Percentiles rank a stretch among this genome's conserved stretches.
Conservation (phyloP, 2,329 filamentous ascomycete genomes). For the Hypomyces perniciosus region DNA sequence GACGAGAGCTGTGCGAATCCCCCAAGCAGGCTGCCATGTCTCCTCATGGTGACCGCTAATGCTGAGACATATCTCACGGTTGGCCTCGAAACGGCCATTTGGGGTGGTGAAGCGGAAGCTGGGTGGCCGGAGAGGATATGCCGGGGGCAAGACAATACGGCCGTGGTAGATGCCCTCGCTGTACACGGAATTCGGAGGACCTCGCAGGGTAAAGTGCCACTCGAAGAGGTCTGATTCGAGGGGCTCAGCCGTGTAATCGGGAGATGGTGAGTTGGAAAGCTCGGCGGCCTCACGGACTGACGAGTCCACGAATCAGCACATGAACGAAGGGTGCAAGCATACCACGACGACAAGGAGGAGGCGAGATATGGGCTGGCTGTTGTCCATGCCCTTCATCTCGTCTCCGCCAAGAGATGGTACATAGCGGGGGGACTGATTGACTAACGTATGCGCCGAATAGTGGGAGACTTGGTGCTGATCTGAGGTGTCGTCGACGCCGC, state of each 20-base stretch:
- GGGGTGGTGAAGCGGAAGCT: constrained; percentile 95
- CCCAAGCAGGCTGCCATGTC: constrained; percentile 98
- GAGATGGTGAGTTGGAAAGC: constrained; percentile 69
- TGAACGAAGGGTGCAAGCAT: not conserved
- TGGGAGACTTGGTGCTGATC: constrained; percentile 72
- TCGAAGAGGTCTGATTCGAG: constrained; percentile 90
- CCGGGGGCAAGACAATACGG: constrained; percentile 81
- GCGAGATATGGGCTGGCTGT: not conserved
- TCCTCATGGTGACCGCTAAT: constrained; percentile 96
- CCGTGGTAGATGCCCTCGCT: constrained; percentile 86
- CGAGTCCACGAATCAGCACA: constrained; percentile 1
- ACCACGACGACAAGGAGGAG: not conserved
- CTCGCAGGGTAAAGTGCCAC: constrained; percentile 97
- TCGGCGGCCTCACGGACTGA: constrained; percentile 86
- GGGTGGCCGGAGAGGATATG: constrained; percentile 86
- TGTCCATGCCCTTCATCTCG: not conserved
- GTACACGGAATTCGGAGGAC: constrained; percentile 76
- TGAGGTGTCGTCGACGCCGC: constrained; percentile 34
- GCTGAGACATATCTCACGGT: constrained; percentile 91
- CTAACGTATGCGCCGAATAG: constrained; percentile 76
- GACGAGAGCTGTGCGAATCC: constrained; percentile 79
- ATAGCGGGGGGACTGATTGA: constrained; percentile 10
- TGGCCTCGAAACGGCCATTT: constrained; percentile 87
- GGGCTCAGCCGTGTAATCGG: constrained; percentile 80
- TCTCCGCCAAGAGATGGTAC: not conserved